phyloP scores from a whole-genome alignment of 306 rosid genomes.

The Vigna nakashimae region DNA sequence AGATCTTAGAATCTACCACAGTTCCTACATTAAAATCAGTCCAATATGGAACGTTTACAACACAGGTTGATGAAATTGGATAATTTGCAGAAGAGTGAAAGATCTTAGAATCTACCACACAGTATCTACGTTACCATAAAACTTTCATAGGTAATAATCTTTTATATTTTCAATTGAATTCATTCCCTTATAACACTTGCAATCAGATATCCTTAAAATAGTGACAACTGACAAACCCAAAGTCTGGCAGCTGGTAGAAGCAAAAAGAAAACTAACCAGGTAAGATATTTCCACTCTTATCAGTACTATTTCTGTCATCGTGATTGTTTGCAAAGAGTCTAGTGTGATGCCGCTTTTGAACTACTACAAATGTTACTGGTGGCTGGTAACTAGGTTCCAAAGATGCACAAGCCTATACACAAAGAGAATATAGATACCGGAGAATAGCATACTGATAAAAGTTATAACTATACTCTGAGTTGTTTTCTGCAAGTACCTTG shows the following conservation, averaged over 20 bases:
- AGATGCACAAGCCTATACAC: slow-evolving; percentile 84
- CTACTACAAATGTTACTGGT: slow-evolving; percentile 86
- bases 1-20: slow-evolving; percentile 86
- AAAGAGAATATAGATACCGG: slow-evolving; percentile 3
- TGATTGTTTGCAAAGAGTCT: slow-evolving; percentile 81
- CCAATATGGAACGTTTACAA: not conserved
- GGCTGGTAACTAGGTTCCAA: slow-evolving; percentile 93
- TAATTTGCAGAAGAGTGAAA: not conserved
- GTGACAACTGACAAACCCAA: slow-evolving; percentile 7
- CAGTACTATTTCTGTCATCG: slow-evolving; percentile 58
- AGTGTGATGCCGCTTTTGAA: slow-evolving; percentile 93
- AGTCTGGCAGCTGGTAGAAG: not conserved
- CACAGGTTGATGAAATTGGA: not conserved
- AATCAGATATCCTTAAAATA: slow-evolving; percentile 8
- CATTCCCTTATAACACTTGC: not conserved
- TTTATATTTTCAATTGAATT: not conserved
- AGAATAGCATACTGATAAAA: slow-evolving; percentile 8
- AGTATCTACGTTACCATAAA: too few species aligned
- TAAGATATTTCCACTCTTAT: slow-evolving; percentile 72
- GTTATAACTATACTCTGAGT: not conserved
- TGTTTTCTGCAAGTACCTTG: slow-evolving; percentile 49
- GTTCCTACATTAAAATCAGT: slow-evolving; percentile 64
- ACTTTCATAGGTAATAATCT: not conserved
- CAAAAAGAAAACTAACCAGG: slow-evolving; percentile 60
- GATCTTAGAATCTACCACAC: too few species aligned